These are phyloP conservation scores for Ananas comosus DNA, from an alignment of 176 grass and related monocot species.

Conservation along the genomic window DNA sequence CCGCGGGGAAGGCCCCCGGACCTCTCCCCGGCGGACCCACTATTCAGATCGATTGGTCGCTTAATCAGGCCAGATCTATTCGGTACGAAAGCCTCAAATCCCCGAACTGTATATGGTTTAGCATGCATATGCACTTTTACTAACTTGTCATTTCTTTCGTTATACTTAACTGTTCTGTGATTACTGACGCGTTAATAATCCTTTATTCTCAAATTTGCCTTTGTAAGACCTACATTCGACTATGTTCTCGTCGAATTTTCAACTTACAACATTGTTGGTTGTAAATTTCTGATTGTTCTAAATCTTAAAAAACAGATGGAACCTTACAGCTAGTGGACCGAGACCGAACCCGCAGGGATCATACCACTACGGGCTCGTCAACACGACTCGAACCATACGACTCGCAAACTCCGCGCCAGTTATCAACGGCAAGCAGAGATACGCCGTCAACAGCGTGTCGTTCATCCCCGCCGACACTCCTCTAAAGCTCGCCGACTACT, in stretches of 20 bases:
- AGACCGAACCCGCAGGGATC: slow-evolving; percentile 87
- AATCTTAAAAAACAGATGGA: slow-evolving; percentile 41
- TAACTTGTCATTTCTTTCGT: no score
- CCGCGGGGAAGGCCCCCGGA: slow-evolving; percentile 35
- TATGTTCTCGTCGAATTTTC: no score
- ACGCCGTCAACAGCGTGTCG: slow-evolving; percentile 74
- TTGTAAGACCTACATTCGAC: no score
- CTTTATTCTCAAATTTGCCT: no score
- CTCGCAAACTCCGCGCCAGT: slow-evolving; percentile 62
- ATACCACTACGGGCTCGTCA: slow-evolving; percentile 79
- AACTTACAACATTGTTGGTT: not conserved
- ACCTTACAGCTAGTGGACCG: slow-evolving; percentile 85
- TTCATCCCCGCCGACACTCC: slow-evolving; percentile 58
- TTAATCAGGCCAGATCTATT: slow-evolving; percentile 84
- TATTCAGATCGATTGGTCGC: slow-evolving; percentile 58
- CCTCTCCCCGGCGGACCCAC: slow-evolving; percentile 47
- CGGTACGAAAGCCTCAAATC: slow-evolving; percentile 21
- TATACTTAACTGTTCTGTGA: no score
- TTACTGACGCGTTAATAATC: no score
- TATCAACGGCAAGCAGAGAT: slow-evolving; percentile 76
- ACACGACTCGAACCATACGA: slow-evolving; percentile 45
- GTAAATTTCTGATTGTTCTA: not conserved
- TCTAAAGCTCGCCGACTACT: slow-evolving; percentile 85
- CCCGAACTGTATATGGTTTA: no score
- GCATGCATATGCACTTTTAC: no score